Conservation (phyloP, 2,329 filamentous ascomycete species). For the Trichoderma koningii region DNA sequence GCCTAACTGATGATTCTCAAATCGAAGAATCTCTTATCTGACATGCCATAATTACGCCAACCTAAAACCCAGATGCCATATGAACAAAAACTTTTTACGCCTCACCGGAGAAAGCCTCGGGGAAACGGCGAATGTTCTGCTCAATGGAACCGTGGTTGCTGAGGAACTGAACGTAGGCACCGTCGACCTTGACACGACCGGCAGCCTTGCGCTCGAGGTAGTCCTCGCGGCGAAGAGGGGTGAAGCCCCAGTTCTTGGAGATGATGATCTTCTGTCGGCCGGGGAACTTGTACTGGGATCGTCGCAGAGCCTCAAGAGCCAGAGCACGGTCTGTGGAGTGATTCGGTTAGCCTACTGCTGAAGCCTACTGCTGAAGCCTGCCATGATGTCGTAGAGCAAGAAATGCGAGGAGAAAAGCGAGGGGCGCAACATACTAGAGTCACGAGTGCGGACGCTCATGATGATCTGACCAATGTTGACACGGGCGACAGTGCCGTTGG, state of each 20-base stretch:
- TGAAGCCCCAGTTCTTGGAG: constrained; percentile 99
- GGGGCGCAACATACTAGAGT: constrained; percentile 65
- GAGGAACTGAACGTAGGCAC: constrained; percentile 99
- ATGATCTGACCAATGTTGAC: constrained; percentile 99
- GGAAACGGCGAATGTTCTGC: constrained; percentile 92
- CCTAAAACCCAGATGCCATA: constrained; percentile 45
- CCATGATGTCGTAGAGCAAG: not conserved
- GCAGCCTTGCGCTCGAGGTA: constrained; percentile 94
- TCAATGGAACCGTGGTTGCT: constrained; percentile 85
- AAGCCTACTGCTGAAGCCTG: too few relatives aligned
- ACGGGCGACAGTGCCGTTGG: constrained; percentile 97
- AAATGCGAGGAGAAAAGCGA: not conserved
- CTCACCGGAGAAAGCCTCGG: constrained; percentile 75
- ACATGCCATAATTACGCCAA: constrained; percentile 51
- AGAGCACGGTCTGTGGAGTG: constrained; percentile 70
- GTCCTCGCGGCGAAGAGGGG: constrained; percentile 94
- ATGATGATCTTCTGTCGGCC: constrained; percentile 99
- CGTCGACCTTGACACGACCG: constrained; percentile 92
- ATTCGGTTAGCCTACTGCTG: constrained; percentile 34
- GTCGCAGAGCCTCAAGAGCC: constrained; percentile 97
- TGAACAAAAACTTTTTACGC: constrained; percentile 47
- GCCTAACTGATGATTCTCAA: constrained; percentile 40
- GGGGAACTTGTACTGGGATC: constrained; percentile 99
- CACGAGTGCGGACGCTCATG: constrained; percentile 94
- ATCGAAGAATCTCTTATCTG: constrained; percentile 42